Base-by-base conservation (phyloP, 495 filamentous ascomycete genomes). In the Aspergillus taichungensis region DNA sequence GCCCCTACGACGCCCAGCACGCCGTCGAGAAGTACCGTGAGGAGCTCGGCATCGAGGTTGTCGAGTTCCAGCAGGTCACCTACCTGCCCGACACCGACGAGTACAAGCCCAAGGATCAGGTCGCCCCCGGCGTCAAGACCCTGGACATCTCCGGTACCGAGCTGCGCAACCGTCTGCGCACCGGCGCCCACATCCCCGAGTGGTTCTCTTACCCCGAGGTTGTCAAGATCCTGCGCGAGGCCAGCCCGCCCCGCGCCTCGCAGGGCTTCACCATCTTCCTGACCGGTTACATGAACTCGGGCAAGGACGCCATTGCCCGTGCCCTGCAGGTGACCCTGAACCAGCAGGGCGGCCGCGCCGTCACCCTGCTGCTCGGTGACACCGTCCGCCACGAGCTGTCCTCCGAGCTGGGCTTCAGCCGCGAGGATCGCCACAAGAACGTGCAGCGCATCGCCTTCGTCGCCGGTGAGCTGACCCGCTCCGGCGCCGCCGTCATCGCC, bases 131-230 rank as follows among this genome's bases (percentile, higher is more conserved):
- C 40, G 74, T 83, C 53, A 84, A 89, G 56, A 97, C 94, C 14
- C 82, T 96, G 43, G 91, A 98, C 75, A 97, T 98, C 69, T 92
- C 86, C 43, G 92, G 92, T 46, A 95, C 88, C 27, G 92, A 98
- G 70, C 85, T 98, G 54, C 89, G 92, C 52, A 77, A 81, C 42
- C 85, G 92, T 50, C 79, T 98, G 41, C 82, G 87, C 54, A 89
- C 83, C 42, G 92, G 92, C 44, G 83, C 82, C 50, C 88, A 94
- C 51, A 98, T 98, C 59, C 92, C 92, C 45, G 88, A 94, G 64
- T 98, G 92, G 92, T 98, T 98, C 77, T 97, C 92, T 13, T 98
- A 98, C 72, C 89, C 94, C 46, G 94, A 98, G 72, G 94, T 98
- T 51, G 92, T 98, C 67, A 82, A 80, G 64, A 92, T 97, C 37